Evolutionary conservation across 306 rosid genomes (phyloP).

Genomic region (Leucaena leucocephala): DNA sequence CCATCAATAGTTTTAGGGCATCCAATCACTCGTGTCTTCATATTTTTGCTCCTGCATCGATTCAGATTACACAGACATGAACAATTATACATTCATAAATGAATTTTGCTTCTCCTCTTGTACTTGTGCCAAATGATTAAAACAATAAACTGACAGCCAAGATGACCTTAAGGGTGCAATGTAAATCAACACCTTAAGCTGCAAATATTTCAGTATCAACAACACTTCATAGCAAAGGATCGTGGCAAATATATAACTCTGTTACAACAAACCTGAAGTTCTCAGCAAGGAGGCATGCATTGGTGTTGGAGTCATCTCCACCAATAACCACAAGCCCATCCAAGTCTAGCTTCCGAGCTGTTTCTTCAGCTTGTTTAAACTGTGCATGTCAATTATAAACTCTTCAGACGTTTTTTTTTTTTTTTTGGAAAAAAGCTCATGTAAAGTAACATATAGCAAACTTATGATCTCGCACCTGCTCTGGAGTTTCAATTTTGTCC

Average conservation of each 20-base stretch:
- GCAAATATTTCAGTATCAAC: constrained; percentile 15
- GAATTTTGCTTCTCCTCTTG: constrained; percentile 10
- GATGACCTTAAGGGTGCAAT: not conserved
- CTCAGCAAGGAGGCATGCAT: constrained; percentile 98
- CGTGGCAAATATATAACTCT: constrained; percentile 8
- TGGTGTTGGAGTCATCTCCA: constrained; percentile 99
- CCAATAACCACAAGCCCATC: constrained; percentile 99
- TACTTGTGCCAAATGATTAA: constrained; percentile 1
- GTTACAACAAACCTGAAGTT: constrained; percentile 71
- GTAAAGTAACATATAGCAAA: constrained; percentile 22
- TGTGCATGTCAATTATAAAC: constrained; percentile 45
- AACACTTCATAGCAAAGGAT: constrained; percentile 24
- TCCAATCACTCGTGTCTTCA: constrained; percentile 85
- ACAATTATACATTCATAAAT: not conserved
- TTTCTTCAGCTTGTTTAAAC: constrained; percentile 97
- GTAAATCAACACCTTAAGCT: constrained; percentile 25
- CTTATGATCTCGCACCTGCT: constrained; percentile 68
- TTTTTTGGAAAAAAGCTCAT: constrained; percentile 1
- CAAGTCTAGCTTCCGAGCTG: constrained; percentile 80
- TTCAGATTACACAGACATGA: constrained; percentile 12
- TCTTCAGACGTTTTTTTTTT: not conserved
- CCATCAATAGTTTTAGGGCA: constrained; percentile 99
- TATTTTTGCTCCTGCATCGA: constrained; percentile 67
- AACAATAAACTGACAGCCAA: not conserved
- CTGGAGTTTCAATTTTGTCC: constrained; percentile 99